A percentile compares a stretch with the other conserved stretches of the same genome.
These are phyloP conservation scores for Mycena olivaceomarginata DNA, from an alignment of 768 basidiomycete species.

Conservation along the genomic window DNA sequence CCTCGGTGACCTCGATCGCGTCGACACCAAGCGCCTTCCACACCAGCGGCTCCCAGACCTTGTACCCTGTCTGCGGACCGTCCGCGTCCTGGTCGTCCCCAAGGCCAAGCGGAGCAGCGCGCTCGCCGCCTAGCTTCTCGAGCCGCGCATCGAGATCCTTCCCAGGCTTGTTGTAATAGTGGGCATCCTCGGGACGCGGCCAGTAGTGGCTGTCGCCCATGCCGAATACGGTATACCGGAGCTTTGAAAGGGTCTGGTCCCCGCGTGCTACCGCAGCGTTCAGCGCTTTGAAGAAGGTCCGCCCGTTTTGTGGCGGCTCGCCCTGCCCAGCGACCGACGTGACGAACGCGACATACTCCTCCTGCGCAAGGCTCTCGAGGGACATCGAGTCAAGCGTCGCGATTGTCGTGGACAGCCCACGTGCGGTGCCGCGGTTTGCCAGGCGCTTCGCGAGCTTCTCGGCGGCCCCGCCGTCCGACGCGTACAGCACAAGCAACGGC, in stretches of 20 bases:
- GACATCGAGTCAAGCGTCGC: constrained; percentile 89
- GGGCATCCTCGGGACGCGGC: constrained; percentile 97
- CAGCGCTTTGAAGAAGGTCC: constrained; percentile 91
- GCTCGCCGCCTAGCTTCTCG: constrained; percentile 86
- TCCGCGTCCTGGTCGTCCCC: constrained; percentile 99
- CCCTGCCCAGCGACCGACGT: constrained; percentile 98
- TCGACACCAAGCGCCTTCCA: constrained; percentile 98
- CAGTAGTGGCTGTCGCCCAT: constrained; percentile 99
- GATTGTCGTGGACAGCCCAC: constrained; percentile 87
- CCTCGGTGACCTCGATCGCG: constrained; percentile 89
- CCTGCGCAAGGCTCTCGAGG: constrained; percentile 83
- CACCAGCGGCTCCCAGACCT: constrained; percentile 92
- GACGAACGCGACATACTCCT: constrained; percentile 88
- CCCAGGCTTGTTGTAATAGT: constrained; percentile 97
- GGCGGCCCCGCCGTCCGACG: constrained; percentile 96
- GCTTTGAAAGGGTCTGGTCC: constrained; percentile 75
- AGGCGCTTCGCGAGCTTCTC: constrained; percentile 97
- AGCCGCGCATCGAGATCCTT: constrained; percentile 93
- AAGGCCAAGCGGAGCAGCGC: constrained; percentile 85
- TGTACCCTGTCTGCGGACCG: constrained; percentile 97
- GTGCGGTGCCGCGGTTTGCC: constrained; percentile 85
- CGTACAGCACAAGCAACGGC: constrained; percentile 92
- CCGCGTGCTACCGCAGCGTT: constrained; percentile 78
- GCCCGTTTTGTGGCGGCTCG: constrained; percentile 97
- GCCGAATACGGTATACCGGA: constrained; percentile 91